Evolutionary conservation across 2,329 filamentous ascomycete species (phyloP), one percentile per base, ranked within the genome.

Genomic region (Thelonectria olida): DNA sequence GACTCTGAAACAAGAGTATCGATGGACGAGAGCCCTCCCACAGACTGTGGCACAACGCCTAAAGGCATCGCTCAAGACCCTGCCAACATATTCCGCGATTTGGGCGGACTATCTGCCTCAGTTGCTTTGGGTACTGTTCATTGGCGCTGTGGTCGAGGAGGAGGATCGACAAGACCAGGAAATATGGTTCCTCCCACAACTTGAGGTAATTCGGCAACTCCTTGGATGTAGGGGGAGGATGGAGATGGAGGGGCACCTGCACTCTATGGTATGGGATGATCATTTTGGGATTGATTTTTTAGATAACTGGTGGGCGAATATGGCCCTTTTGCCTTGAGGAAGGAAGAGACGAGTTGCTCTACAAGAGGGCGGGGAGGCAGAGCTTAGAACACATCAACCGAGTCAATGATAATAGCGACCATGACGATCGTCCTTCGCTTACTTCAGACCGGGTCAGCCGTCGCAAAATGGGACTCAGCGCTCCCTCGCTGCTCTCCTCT

Each of bases 51-150:
- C 54, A 12, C 36, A 44, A 41, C 45, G 45, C 5, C 25, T 57
- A n/a, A 15, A 20, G 20, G 25, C 23, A 1, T 57, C 36, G 6
- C 38, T 57, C 19, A 7, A 6, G 23, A 20, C 44, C 2, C 23
- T 31, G 22, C 19, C 23, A 13, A 28, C 8, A 1, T 22, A 56
- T 34, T 49, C 34, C 8, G 15, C n/a, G 15, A 50, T 41, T 39
- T 50, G 54, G 45, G 19, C 6, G 3, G 19, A 42, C 20, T 34
- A 57, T 34, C 17, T 57, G 4, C 54, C 54, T 5, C 45, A 51
- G 12, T 25, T 57, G 15, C 15, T 57, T 4, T 57, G 54, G 54
- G 45, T 41, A 25, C 25, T 57, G 4, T 57, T 50, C n/a, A 19
- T 57, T 20, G 45, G 54, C 10, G 17, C 54, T 7, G 25, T 36